Evolutionary conservation across 2,329 filamentous ascomycete species (phyloP), one percentile per base, ranked within the genome.

Genomic region (Pyrenophora tritici-repentis): DNA sequence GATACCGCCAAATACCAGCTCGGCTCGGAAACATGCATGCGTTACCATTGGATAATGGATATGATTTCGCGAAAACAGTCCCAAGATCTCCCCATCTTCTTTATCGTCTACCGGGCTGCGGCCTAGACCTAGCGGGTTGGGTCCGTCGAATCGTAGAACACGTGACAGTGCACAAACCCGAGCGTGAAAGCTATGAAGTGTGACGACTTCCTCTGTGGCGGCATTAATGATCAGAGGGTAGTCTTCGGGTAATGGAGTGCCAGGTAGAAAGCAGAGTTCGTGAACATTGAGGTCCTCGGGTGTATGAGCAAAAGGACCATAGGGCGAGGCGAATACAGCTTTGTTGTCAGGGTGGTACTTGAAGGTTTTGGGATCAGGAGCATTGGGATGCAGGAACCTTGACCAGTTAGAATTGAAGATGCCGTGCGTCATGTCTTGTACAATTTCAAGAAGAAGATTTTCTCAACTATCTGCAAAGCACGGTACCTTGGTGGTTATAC

Each of bases 221-320:
- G 65, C 61, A 37, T 70, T 65, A 50, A 71, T 61, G 47, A 69
- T 63, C 13, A 68, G 57, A 9, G 62, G 62, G 18, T 70, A 71
- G 45, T 71, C 66, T 35, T 53, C 44, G 2, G 66, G 66, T 0
- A 71, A 50, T 2, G 61, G 56, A 16, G 61, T 62, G 20, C 58
- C 41, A 5, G 63, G 50, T 12, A 67, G 68, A 41, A 69, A 69
- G 41, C 66, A 70, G 7, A 70, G 55, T 2, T 66, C 61, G 38
- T 70, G 67, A 35, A 71, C 65, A 43, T 70, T 71, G 4, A 71
- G 59, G 41, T 65, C 60, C 2, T 50, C 26, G 2, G 66, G 65
- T 1, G 57, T 58, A 2, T 58, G 58, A 7, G 67, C 67, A 18
- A 68, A 66, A 0, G 68, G 61, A 6, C 68, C 66, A 41, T 56